These are phyloP conservation scores for Saccharomycopsis sp. DNA, from an alignment of 805 yeast genomes.

Conservation along the genomic window DNA sequence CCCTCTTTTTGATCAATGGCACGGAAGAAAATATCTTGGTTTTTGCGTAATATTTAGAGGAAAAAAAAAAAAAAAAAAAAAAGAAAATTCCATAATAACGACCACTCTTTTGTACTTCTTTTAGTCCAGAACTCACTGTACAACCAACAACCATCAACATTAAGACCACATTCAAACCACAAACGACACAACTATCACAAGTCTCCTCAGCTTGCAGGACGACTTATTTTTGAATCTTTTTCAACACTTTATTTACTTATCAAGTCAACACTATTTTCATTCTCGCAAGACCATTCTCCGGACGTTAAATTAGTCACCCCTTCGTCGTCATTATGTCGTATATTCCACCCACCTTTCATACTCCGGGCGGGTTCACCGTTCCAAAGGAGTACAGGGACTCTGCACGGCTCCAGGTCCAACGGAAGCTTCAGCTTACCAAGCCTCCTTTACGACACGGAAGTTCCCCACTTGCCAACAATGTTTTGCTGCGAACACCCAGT, in stretches of 20 bases:
- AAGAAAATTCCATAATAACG: too few species aligned
- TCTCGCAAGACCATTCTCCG: background rate
- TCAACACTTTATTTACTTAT: too few species aligned
- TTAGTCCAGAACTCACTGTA: too few species aligned
- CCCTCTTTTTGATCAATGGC: background rate
- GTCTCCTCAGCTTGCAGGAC: too few species aligned
- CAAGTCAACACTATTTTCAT: too few species aligned
- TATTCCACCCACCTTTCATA: conserved; percentile 9
- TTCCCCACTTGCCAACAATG: conserved; percentile 27
- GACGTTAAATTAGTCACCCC: too few species aligned
- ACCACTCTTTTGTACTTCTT: background rate
- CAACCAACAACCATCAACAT: too few species aligned
- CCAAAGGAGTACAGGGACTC: conserved; percentile 28
- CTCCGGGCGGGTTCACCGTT: conserved; percentile 18
- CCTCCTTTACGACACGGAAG: conserved; percentile 27
- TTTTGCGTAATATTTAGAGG: background rate
- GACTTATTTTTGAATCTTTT: too few species aligned
- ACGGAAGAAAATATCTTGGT: background rate
- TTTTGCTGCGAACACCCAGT: background rate
- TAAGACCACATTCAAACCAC: too few species aligned
- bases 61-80: too few species aligned
- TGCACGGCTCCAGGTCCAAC: conserved; percentile 28
- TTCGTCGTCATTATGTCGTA: conserved; percentile 13
- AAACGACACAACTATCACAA: too few species aligned
- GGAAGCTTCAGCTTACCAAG: conserved; percentile 22